Conservation (phyloP, 441 rosid species). For the Populus hybrid region DNA sequence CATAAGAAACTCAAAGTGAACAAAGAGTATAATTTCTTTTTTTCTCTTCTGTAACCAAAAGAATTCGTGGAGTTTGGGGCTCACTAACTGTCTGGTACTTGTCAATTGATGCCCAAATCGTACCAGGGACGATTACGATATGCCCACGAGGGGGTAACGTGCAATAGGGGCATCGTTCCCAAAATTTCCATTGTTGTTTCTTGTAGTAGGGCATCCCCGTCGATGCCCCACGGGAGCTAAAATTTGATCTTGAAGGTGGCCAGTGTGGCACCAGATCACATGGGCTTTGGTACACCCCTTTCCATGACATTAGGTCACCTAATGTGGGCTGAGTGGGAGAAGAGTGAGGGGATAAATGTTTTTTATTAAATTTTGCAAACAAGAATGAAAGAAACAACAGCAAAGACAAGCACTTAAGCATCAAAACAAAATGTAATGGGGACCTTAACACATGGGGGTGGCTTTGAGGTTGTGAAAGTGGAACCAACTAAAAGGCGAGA, state of each 20-base stretch:
- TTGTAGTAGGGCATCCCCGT: slow-evolving; percentile 12
- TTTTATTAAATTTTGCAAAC: slow-evolving; percentile 2
- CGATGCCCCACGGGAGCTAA: slow-evolving; percentile 37
- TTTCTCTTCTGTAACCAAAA: background rate
- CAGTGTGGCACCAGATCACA: slow-evolving; percentile 51
- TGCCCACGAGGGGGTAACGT: slow-evolving; percentile 72
- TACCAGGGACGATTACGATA: slow-evolving; percentile 44
- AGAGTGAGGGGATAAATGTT: background rate
- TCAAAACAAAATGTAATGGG: slow-evolving; percentile 54
- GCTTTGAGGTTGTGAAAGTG: slow-evolving; percentile 36
- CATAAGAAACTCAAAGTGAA: background rate
- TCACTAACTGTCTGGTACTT: slow-evolving; percentile 28
- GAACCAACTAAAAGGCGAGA: slow-evolving; percentile 53
- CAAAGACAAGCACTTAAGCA: slow-evolving; percentile 62
- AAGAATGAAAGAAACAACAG: slow-evolving; percentile 51
- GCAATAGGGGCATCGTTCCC: slow-evolving; percentile 30
- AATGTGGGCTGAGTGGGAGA: slow-evolving; percentile 26
- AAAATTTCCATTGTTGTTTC: slow-evolving; percentile 30
- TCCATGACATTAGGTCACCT: slow-evolving; percentile 25
- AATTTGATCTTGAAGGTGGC: slow-evolving; percentile 29
- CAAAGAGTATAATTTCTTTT: too few species aligned
- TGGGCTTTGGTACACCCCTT: slow-evolving; percentile 33
- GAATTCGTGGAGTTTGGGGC: slow-evolving; percentile 2
- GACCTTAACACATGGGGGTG: slow-evolving; percentile 82
- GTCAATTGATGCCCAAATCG: slow-evolving; percentile 35